Conservation (phyloP, 768 basidiomycete species). For the Xerocomus potaroensis region DNA sequence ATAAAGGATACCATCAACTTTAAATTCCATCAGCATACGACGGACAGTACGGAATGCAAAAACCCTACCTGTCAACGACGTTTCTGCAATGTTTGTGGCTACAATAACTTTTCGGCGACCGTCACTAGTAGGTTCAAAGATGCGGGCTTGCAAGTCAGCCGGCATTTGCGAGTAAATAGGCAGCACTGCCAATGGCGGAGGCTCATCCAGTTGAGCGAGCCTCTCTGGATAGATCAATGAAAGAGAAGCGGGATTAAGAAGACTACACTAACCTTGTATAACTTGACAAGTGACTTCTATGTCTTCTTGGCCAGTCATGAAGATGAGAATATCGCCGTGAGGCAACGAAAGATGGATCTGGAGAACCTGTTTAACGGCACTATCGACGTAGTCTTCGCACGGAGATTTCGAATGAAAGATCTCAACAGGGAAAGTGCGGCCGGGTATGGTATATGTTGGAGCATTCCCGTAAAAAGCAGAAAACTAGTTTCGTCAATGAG, state of each 20-base stretch:
- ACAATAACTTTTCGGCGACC: slow-evolving; percentile 96
- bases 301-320: slow-evolving; percentile 99
- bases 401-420: slow-evolving; percentile 95
- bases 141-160: slow-evolving; percentile 96
- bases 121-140: slow-evolving; percentile 91
- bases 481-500: slow-evolving; percentile 55
- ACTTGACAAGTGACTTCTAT: slow-evolving; percentile 98
- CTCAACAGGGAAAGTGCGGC: slow-evolving; percentile 97
- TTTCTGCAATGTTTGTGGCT: slow-evolving; percentile 98
- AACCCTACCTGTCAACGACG: slow-evolving; percentile 78
- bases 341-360: slow-evolving; percentile 94
- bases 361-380: slow-evolving; percentile 95
- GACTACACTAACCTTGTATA: slow-evolving; percentile 59
- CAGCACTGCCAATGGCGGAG: slow-evolving; percentile 80
- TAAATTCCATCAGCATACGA: slow-evolving; percentile 3
- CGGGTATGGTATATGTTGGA: slow-evolving; percentile 89
- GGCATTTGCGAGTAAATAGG: slow-evolving; percentile 99
- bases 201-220: slow-evolving; percentile 86
- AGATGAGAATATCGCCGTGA: slow-evolving; percentile 92
- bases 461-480: slow-evolving; percentile 94
- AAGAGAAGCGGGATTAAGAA: background rate
- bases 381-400: slow-evolving; percentile 98
- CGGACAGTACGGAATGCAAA: background rate
- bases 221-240: slow-evolving; percentile 56
- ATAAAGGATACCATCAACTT: slow-evolving; percentile 95